These are phyloP conservation scores for Chalciporus chontae DNA, from an alignment of 768 basidiomycete genomes.

Conservation along the genomic window DNA sequence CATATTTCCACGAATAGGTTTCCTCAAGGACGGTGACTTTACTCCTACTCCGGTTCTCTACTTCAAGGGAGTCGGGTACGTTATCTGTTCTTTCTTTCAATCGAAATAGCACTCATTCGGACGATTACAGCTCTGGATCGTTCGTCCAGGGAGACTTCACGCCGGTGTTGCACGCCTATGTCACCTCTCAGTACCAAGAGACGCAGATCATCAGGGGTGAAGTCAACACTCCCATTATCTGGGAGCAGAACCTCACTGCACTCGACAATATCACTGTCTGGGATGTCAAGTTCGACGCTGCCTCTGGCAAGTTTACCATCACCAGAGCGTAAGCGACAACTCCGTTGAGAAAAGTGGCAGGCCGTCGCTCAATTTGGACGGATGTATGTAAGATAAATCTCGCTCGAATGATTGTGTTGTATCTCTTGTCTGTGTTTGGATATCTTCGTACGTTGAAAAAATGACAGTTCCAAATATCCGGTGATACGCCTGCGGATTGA, in stretches of 20 bases:
- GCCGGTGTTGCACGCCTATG: not conserved
- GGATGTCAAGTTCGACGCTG: not conserved
- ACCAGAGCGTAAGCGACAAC: not conserved
- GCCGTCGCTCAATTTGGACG: too few relatives aligned
- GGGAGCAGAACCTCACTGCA: not conserved
- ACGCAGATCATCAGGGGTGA: not conserved
- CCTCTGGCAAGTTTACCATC: not conserved
- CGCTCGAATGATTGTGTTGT: too few relatives aligned
- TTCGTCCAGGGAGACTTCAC: not conserved
- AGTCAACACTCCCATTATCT: not conserved
- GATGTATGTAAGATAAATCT: too few relatives aligned
- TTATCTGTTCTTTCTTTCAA: not conserved
- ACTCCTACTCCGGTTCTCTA: not conserved
- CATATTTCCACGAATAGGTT: too few relatives aligned
- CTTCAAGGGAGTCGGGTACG: not conserved
- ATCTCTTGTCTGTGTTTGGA: too few relatives aligned
- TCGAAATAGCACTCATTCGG: not conserved
- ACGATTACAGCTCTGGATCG: not conserved
- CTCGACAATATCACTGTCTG: not conserved
- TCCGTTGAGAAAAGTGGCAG: too few relatives aligned
- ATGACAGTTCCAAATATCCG: too few relatives aligned
- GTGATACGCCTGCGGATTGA: too few relatives aligned
- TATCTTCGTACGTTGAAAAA: too few relatives aligned
- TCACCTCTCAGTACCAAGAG: not conserved
- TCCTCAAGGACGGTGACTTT: too few relatives aligned